Conservation (phyloP, 345 rosid species). For the Cardamine resedifolia region DNA sequence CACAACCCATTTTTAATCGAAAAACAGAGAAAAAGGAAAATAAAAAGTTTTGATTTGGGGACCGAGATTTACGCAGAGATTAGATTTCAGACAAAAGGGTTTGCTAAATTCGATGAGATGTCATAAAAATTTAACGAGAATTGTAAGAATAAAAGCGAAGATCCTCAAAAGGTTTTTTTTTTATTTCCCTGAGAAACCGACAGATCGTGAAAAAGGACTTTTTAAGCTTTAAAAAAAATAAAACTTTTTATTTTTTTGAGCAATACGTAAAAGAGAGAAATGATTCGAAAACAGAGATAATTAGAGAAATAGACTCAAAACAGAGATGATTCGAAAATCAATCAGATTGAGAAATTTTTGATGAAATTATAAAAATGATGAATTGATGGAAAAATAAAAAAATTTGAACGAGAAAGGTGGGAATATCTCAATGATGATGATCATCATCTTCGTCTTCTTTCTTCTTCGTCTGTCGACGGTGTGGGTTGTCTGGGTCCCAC, state of each 20-base stretch:
- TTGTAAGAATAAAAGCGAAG: conserved; percentile 18
- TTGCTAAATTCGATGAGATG: conserved; percentile 35
- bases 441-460: not conserved
- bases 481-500: conserved; percentile 32
- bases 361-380: not conserved
- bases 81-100: conserved; percentile 31
- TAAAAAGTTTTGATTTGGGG: not conserved
- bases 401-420: not conserved
- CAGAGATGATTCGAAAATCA: not conserved
- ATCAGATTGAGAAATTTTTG: not conserved
- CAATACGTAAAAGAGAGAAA: conserved; percentile 14
- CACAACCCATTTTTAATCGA: conserved; percentile 75
- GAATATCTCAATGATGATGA: conserved; percentile 24
- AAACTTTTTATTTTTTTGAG: not conserved
- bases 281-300: too few species aligned
- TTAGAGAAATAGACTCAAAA: too few species aligned
- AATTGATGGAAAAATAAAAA: not conserved
- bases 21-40: not conserved
- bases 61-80: too few species aligned
- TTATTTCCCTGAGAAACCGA: conserved; percentile 23
- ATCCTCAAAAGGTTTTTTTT: conserved; percentile 15
- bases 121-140: conserved; percentile 26
- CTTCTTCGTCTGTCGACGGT: conserved; percentile 2
- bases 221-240: not conserved
- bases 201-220: not conserved